These are phyloP conservation scores for Hsuehochloa calcarea DNA, from an alignment of 176 grass and related monocot species.

Conservation along the genomic window DNA sequence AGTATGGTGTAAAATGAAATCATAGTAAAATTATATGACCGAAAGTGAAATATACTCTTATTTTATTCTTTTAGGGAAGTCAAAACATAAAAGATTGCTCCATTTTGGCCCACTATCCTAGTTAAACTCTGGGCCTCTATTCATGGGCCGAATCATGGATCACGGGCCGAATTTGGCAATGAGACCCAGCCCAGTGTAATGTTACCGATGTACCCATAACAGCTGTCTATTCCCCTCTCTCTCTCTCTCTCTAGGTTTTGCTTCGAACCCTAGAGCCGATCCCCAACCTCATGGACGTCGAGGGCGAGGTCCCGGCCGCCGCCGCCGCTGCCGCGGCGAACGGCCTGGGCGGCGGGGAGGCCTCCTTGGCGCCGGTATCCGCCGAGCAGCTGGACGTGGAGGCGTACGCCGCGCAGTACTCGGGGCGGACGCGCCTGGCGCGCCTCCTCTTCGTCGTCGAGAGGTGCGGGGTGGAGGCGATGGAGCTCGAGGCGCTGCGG, in stretches of 20 bases:
- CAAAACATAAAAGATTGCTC: background rate
- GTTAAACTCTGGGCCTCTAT: accelerated
- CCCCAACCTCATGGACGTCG: conserved; percentile 64
- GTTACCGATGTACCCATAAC: conserved; percentile 19
- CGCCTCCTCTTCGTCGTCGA: conserved; percentile 80
- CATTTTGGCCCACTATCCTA: background rate
- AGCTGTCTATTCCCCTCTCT: background rate
- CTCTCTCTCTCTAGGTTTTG: conserved; percentile 37
- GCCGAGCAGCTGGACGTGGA: conserved; percentile 93
- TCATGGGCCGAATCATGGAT: background rate
- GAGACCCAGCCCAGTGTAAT: background rate
- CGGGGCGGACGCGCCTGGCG: conserved; percentile 61
- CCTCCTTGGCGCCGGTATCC: conserved; percentile 40
- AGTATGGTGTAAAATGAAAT: too few relatives aligned
- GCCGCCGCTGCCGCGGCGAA: conserved; percentile 46
- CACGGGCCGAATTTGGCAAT: background rate
- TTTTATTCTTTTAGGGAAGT: too few relatives aligned
- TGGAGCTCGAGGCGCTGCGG: conserved; percentile 76
- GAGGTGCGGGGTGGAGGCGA: conserved; percentile 55
- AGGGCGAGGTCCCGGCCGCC: conserved; percentile 49
- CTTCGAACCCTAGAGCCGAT: conserved; percentile 19
- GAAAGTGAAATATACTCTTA: too few relatives aligned
- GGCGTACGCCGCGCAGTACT: conserved; percentile 86
- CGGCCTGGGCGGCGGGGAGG: conserved; percentile 44
- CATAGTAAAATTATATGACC: too few relatives aligned